phyloP scores from a whole-genome alignment of 75 land plant species.

The Cryptomeria japonica region DNA sequence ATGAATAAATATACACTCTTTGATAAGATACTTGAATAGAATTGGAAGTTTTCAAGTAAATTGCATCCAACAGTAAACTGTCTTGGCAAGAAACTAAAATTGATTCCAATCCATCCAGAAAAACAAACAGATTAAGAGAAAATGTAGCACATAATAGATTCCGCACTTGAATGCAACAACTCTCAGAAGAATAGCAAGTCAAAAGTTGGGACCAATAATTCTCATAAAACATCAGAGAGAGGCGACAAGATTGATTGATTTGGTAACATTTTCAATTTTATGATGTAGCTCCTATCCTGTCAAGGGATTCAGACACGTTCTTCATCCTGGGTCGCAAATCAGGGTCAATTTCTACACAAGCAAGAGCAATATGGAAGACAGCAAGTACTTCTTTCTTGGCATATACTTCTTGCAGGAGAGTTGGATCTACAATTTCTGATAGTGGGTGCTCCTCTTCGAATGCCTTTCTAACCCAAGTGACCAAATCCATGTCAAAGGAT shows the following conservation, averaged over 20 bases:
- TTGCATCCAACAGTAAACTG: conserved; percentile 10
- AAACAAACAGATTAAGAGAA: not conserved
- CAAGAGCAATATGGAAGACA: conserved; percentile 65
- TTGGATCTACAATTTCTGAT: conserved; percentile 72
- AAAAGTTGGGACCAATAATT: conserved; percentile 7
- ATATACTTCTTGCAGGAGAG: conserved; percentile 53
- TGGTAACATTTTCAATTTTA: conserved; percentile 10
- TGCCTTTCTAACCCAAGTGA: conserved; percentile 63
- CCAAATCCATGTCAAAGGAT: conserved; percentile 40
- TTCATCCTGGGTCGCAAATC: conserved; percentile 79
- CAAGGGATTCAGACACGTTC: conserved; percentile 60
- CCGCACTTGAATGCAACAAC: conserved; percentile 2
- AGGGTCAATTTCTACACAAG: conserved; percentile 67
- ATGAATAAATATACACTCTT: not conserved
- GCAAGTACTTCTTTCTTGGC: conserved; percentile 70
- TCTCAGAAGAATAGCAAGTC: conserved; percentile 2
- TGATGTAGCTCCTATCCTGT: conserved; percentile 26
- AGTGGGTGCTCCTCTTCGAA: conserved; percentile 64
- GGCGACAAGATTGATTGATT: not conserved
- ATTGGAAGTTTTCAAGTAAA: not conserved
- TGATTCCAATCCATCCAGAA: not conserved
- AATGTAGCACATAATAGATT: not conserved
- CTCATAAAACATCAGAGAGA: not conserved
- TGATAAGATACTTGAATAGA: conserved; percentile 2
- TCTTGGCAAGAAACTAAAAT: not conserved